Percentiles rank a stretch among this genome's conserved stretches.
Conservation (phyloP, 306 rosid species). For the Gastrolobium bilobum region DNA sequence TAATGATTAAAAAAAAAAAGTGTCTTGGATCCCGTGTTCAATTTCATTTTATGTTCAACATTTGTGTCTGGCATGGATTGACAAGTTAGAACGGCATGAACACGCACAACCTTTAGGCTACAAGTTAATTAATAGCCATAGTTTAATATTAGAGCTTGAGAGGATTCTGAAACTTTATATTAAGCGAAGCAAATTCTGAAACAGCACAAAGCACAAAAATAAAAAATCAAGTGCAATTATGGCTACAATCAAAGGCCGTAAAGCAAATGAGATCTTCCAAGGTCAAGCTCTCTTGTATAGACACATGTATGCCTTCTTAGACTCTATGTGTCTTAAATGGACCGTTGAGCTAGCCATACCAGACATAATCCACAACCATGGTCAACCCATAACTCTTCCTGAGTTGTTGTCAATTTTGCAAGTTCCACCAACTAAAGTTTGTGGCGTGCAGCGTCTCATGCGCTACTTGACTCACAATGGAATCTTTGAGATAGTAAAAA, state of each 20-base stretch:
- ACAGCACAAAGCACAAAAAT: neutral
- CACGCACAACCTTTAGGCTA: no score
- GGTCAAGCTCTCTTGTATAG: constrained; percentile 45
- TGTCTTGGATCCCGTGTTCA: no score
- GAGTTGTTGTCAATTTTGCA: constrained; percentile 55
- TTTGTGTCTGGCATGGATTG: no score
- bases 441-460: constrained; percentile 46
- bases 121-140: no score
- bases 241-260: constrained; percentile 35
- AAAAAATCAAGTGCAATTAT: neutral
- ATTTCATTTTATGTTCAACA: no score
- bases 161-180: constrained; percentile 11
- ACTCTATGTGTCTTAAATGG: constrained; percentile 43
- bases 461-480: constrained; percentile 56
- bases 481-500: constrained; percentile 40
- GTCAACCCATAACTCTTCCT: constrained; percentile 55
- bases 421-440: constrained; percentile 43
- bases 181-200: neutral
- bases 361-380: constrained; percentile 47
- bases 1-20: no score
- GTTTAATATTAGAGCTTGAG: no score
- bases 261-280: constrained; percentile 35
- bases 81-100: no score
- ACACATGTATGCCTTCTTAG: neutral
- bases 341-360: constrained; percentile 48